phyloP scores from a whole-genome alignment of 176 grass and related monocot species.

The Carex cristatella region DNA sequence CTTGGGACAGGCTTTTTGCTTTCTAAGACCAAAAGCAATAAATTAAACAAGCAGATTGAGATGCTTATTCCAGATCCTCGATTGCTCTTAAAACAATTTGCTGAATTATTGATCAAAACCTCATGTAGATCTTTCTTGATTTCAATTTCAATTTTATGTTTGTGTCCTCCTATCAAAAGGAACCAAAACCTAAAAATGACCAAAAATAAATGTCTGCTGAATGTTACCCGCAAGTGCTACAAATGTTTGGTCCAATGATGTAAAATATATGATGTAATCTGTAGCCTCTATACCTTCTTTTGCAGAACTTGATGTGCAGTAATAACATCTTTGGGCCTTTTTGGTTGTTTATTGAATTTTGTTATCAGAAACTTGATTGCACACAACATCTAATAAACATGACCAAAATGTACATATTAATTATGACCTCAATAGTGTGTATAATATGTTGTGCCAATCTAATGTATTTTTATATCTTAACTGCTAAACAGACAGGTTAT shows the following conservation, averaged over 20 bases:
- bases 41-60: neutral
- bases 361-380: neutral
- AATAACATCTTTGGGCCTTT: neutral
- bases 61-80: neutral
- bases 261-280: neutral
- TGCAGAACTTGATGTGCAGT: neutral
- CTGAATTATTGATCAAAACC: too few species aligned
- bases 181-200: too few species aligned
- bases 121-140: neutral
- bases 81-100: too few species aligned
- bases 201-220: neutral
- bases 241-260: neutral
- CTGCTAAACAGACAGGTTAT: constrained; percentile 51
- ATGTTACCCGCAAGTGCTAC: neutral
- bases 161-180: neutral
- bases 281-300: neutral
- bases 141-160: neutral
- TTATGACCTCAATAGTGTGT: neutral
- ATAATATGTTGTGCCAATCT: neutral
- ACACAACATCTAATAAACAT: neutral
- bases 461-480: constrained; percentile 13
- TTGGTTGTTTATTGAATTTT: neutral
- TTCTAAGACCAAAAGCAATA: neutral
- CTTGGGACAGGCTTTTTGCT: neutral
- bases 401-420: neutral